These are phyloP conservation scores for Ostreobium quekettii DNA, from an alignment of 139 green algal species.

Conservation along the genomic window DNA sequence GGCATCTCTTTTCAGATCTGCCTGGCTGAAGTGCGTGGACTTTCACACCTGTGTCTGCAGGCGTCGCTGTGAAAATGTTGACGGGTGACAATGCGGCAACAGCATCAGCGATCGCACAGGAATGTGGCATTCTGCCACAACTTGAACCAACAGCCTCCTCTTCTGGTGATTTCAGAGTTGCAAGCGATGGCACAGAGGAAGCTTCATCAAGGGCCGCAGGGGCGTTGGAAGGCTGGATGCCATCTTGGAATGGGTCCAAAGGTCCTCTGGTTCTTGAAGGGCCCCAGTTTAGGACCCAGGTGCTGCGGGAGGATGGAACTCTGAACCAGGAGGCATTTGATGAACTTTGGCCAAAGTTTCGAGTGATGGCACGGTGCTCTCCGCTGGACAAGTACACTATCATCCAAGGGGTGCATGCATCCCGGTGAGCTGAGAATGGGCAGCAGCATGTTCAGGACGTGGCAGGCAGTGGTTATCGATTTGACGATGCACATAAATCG, in stretches of 20 bases:
- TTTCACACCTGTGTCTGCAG: slow-evolving; percentile 35
- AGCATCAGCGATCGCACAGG: slow-evolving; percentile 67
- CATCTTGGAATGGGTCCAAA: slow-evolving; percentile 1
- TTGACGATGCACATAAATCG: no score
- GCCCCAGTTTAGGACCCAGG: slow-evolving; percentile 40
- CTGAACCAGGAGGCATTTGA: slow-evolving; percentile 47
- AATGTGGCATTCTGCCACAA: slow-evolving; percentile 73
- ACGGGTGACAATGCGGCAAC: slow-evolving; percentile 90
- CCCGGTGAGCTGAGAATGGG: no score
- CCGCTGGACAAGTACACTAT: slow-evolving; percentile 88
- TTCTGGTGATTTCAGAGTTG: neutral
- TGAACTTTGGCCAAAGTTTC: slow-evolving; percentile 58
- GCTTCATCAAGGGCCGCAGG: slow-evolving; percentile 12
- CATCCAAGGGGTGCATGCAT: slow-evolving; percentile 34
- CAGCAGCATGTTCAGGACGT: no score
- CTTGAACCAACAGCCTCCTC: neutral
- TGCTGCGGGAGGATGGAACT: slow-evolving; percentile 47
- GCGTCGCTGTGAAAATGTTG: slow-evolving; percentile 92
- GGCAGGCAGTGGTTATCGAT: no score
- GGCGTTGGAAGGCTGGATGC: neutral
- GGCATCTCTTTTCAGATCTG: no score
- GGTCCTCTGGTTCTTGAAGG: slow-evolving; percentile 51
- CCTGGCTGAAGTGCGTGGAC: no score
- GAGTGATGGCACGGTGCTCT: slow-evolving; percentile 81
- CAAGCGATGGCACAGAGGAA: neutral